Base-by-base conservation (phyloP, 139 green algal species). In the Micromonas commoda region DNA sequence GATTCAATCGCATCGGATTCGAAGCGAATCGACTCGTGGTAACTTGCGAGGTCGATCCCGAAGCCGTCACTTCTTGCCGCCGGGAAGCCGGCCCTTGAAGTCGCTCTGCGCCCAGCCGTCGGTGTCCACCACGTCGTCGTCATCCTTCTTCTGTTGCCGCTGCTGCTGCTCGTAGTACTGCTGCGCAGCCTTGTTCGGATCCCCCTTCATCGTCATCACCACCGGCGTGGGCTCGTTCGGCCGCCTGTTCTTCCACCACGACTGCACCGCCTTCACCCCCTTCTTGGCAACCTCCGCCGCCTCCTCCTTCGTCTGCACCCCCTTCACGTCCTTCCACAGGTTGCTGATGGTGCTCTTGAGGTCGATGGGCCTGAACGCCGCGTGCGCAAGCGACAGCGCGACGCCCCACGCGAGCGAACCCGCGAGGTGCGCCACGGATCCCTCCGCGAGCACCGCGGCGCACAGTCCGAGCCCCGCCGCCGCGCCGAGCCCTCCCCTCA, bases 221-320 rank as follows among this genome's bases (percentile, higher is more conserved):
- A 57, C 37, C 28, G 66, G 66, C 66, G 66, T 73, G 32, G 66
- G 66, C 21, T 73, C 33, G 66, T 29, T 53, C 66, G 28, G 28
- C 34, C 63, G 63, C 24, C 31, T 28, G 28, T 70, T 70, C n/a
- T 32, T 70, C 28, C 28, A 73, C 68, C 68, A 75, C 0, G 68
- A 61, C 29, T 75, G 60, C 3, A 75, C 19, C 2, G 20, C 35
- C 16, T 60, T 63, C 37, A 60, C 26, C 21, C 20, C 68, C 19
- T 38, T 39, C 37, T 75, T 32, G 1, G 37, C 68, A 5, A 37
- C 68, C 23, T 29, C 24, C 35, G 26, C 37, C 1, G 53, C n/a
- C 21, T 75, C 68, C 3, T 75, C 68, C 38, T 75, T 75, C n/a
- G 34, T 75, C 68, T 60, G 35, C 21, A 39, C 68, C 20, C 16